Conservation (phyloP, 192 early-diverging fungal genomes). For the Chytriomyces confervae region DNA sequence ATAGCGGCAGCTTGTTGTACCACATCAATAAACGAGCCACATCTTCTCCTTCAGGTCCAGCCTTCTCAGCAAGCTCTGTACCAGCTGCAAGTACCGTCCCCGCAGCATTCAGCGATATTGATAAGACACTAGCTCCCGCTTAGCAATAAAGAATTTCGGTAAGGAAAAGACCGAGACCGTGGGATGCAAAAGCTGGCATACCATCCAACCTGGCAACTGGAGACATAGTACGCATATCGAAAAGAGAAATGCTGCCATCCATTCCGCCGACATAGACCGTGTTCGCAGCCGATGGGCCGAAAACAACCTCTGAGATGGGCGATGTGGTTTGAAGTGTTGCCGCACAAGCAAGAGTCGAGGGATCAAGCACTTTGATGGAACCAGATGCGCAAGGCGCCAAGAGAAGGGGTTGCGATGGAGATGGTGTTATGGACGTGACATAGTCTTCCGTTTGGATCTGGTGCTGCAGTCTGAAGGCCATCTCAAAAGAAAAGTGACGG, state of each 20-base stretch:
- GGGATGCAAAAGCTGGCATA: background rate
- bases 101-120: constrained; percentile 41
- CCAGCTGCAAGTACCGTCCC: constrained; percentile 48
- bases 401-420: background rate
- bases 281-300: background rate
- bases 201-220: constrained; percentile 16
- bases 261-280: constrained; percentile 20
- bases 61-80: constrained; percentile 39
- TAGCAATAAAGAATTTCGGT: background rate
- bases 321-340: background rate
- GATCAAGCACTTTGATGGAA: constrained; percentile 18
- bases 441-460: constrained; percentile 30
- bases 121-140: constrained; percentile 44
- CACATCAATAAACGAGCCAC: constrained; percentile 53
- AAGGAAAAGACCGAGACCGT: background rate
- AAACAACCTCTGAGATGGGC: constrained; percentile 14
- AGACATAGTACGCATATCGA: constrained; percentile 38
- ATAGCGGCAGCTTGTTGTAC: constrained; percentile 19
- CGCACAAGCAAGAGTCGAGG: background rate
- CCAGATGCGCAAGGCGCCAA: constrained; percentile 7
- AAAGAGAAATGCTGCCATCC: constrained; percentile 34
- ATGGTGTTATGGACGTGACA: constrained; percentile 2
- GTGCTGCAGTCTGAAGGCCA: background rate
- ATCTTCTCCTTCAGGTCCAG: constrained; percentile 43
- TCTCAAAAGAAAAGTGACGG: background rate